phyloP scores from a whole-genome alignment of 768 basidiomycete species.

The Russula emetica region DNA sequence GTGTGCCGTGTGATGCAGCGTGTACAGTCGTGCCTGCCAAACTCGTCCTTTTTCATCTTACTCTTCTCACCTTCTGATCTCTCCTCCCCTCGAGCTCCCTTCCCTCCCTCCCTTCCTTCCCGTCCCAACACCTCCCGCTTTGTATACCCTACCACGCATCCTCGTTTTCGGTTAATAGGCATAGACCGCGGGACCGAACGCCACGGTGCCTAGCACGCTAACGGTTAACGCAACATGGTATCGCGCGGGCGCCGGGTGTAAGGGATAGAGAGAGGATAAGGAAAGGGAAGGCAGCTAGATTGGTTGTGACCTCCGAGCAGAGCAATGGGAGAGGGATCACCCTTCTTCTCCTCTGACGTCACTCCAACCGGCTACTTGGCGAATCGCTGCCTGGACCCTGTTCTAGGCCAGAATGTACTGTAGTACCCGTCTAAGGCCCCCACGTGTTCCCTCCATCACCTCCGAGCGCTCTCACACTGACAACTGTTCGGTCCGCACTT shows the following conservation, averaged over 20 bases:
- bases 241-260: neutral
- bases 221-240: neutral
- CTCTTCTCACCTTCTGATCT: neutral
- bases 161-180: constrained; percentile 8
- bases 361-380: constrained; percentile 1
- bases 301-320: neutral
- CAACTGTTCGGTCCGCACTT: constrained; percentile 2
- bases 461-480: neutral
- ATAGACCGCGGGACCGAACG: neutral
- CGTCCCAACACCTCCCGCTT: constrained; percentile 2
- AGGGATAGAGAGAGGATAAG: too few relatives aligned
- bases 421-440: constrained; percentile 8
- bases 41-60: constrained; percentile 4
- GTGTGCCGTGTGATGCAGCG: constrained; percentile 1
- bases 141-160: constrained; percentile 6
- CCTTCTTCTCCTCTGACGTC: constrained; percentile 2
- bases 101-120: neutral
- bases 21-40: neutral
- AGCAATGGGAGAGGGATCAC: neutral
- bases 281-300: neutral
- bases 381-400: neutral
- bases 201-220: neutral
- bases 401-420: constrained; percentile 3
- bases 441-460: constrained; percentile 1
- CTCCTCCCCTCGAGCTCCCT: too few relatives aligned